Evolutionary conservation across 177 flowering plant genomes (phyloP).

Genomic region (Vitis hybrid): DNA sequence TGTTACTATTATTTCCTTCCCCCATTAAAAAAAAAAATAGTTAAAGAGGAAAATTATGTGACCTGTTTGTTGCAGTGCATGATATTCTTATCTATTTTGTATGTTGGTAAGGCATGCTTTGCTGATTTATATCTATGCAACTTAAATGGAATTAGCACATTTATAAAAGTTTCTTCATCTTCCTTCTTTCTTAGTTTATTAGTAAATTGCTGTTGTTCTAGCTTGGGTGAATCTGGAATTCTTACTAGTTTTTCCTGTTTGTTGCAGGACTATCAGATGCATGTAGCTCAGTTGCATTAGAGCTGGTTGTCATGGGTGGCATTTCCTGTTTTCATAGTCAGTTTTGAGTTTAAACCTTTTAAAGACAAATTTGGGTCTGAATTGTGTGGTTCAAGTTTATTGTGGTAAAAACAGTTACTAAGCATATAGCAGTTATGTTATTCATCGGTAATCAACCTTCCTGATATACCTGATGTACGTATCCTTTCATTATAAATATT

Average conservation of each 20-base stretch:
- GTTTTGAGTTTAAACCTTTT: background rate
- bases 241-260: background rate
- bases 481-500: too few relatives aligned
- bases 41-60: too few relatives aligned
- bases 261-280: conserved; percentile 9
- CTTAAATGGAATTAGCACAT: background rate
- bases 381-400: background rate
- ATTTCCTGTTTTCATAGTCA: background rate
- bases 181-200: background rate
- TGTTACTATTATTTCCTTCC: too few relatives aligned
- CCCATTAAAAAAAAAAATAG: too few relatives aligned
- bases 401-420: conserved; percentile 4
- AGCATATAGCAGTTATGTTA: background rate
- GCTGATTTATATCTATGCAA: background rate
- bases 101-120: too few relatives aligned
- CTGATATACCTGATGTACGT: background rate
- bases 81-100: too few relatives aligned
- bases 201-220: background rate
- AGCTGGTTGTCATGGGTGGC: conserved; percentile 1
- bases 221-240: background rate
- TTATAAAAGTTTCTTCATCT: background rate
- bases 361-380: background rate
- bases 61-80: too few relatives aligned
- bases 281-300: background rate
- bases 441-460: background rate